These are phyloP conservation scores for Cytospora schulzeri DNA, from an alignment of 2,329 filamentous ascomycete species.

Conservation along the genomic window DNA sequence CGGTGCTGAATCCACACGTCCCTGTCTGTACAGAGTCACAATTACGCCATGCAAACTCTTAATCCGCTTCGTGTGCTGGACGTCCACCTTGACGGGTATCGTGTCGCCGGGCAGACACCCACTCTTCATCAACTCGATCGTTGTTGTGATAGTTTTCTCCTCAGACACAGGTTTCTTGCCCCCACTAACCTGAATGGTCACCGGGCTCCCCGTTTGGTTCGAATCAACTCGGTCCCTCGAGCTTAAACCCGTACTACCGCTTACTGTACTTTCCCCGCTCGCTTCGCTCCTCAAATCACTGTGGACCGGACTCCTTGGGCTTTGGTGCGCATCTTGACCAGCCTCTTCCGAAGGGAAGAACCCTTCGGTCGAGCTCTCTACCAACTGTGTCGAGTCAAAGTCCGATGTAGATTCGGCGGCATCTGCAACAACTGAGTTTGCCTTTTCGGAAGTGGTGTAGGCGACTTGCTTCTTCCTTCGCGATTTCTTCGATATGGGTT, in stretches of 20 bases:
- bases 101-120: conserved; percentile 86
- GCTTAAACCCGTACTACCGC: conserved; percentile 65
- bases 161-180: conserved; percentile 47
- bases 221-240: conserved; percentile 43
- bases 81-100: conserved; percentile 75
- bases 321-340: conserved; percentile 39
- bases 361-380: conserved; percentile 45
- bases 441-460: conserved; percentile 39
- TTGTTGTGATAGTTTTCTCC: conserved; percentile 82
- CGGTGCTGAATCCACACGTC: conserved; percentile 79
- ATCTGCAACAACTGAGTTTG: conserved; percentile 35
- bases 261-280: conserved; percentile 70
- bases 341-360: conserved; percentile 44
- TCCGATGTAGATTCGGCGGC: conserved; percentile 41
- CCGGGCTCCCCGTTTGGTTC: conserved; percentile 45
- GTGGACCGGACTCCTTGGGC: conserved; percentile 46
- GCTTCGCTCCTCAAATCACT: conserved; percentile 67
- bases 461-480: conserved; percentile 62
- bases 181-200: conserved; percentile 43
- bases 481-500: conserved; percentile 75
- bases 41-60: conserved; percentile 93
- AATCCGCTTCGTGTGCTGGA: conserved; percentile 86
- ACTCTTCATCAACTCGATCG: conserved; percentile 77
- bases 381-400: conserved; percentile 40
- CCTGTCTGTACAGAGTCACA: conserved; percentile 87